Percentiles rank a stretch among this genome's conserved stretches.
Conservation (phyloP, 768 basidiomycete genomes). For the Trametes villosa region DNA sequence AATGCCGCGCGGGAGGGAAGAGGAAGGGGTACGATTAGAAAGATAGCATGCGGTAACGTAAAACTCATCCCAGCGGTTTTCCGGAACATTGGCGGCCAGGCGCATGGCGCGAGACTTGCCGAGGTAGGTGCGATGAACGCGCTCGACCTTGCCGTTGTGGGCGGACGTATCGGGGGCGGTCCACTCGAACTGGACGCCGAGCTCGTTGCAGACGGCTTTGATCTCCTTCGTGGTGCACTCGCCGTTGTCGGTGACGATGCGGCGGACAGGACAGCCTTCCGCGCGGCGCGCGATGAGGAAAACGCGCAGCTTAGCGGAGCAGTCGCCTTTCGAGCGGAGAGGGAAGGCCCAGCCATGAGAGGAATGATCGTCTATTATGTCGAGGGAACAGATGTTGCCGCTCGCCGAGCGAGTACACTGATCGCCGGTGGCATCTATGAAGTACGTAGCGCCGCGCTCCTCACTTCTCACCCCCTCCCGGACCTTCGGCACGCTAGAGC, state of each 20-base stretch:
- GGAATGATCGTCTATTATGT: constrained; percentile 40
- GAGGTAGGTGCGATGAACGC: constrained; percentile 41
- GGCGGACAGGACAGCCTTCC: constrained; percentile 27
- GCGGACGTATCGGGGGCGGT: constrained; percentile 42
- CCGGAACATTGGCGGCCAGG: not conserved
- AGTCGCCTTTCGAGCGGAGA: constrained; percentile 34
- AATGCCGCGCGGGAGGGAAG: not conserved
- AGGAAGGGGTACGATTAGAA: constrained; percentile 2
- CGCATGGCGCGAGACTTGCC: constrained; percentile 9
- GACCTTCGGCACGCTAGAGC: constrained; percentile 36
- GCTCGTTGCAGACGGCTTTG: not conserved
- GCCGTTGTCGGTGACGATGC: constrained; percentile 29
- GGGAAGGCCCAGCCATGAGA: constrained; percentile 40
- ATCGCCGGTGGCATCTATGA: constrained; percentile 35
- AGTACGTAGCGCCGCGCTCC: constrained; percentile 34
- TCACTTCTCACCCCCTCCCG: constrained; percentile 24
- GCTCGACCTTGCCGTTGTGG: constrained; percentile 43
- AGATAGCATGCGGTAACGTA: constrained; percentile 14
- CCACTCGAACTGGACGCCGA: constrained; percentile 17
- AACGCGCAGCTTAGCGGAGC: constrained; percentile 27
- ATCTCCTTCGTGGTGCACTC: constrained; percentile 28
- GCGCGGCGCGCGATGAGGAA: constrained; percentile 36
- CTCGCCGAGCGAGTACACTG: constrained; percentile 3
- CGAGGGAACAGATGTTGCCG: not conserved
- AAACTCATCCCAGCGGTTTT: constrained; percentile 17